Percentiles rank a stretch among this genome's conserved stretches.
phyloP scores from a whole-genome alignment of 2,329 filamentous ascomycete species.

The Penicillium palitans region DNA sequence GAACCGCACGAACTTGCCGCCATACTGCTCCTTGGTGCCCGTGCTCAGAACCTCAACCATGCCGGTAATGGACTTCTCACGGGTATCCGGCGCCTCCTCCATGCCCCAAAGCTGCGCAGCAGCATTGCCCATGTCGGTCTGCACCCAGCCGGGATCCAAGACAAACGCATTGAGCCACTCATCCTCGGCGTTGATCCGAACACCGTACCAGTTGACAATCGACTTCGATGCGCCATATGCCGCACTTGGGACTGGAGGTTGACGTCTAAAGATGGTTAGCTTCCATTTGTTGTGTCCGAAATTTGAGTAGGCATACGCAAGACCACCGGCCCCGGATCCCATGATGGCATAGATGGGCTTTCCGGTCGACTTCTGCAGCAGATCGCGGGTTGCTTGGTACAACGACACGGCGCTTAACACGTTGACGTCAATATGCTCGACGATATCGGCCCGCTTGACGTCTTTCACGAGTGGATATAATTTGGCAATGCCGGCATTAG shows the following conservation, averaged over 20 bases:
- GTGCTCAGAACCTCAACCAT: neutral
- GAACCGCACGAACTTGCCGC: neutral
- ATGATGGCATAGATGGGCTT: neutral
- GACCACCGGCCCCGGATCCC: neutral
- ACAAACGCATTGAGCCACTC: neutral
- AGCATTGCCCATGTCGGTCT: neutral
- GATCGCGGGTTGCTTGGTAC: slow-evolving; percentile 34
- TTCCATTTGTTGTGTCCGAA: neutral
- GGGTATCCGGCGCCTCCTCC: neutral
- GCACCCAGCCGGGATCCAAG: neutral
- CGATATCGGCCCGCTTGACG: slow-evolving; percentile 29
- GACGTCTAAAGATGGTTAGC: neutral
- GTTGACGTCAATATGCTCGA: slow-evolving; percentile 29
- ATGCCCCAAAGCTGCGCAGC: neutral
- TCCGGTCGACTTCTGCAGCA: slow-evolving; percentile 30
- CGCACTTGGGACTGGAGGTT: neutral
- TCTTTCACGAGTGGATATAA: slow-evolving; percentile 33
- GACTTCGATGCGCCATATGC: neutral
- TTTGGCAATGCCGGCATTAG: slow-evolving; percentile 39
- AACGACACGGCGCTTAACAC: slow-evolving; percentile 32
- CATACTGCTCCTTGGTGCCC: neutral
- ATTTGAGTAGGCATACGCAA: neutral
- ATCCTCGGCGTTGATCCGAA: neutral
- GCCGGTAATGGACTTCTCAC: neutral
- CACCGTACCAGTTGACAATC: neutral